Evolutionary conservation across 495 filamentous ascomycete species (phyloP).

Genomic region (Tuber indicum): DNA sequence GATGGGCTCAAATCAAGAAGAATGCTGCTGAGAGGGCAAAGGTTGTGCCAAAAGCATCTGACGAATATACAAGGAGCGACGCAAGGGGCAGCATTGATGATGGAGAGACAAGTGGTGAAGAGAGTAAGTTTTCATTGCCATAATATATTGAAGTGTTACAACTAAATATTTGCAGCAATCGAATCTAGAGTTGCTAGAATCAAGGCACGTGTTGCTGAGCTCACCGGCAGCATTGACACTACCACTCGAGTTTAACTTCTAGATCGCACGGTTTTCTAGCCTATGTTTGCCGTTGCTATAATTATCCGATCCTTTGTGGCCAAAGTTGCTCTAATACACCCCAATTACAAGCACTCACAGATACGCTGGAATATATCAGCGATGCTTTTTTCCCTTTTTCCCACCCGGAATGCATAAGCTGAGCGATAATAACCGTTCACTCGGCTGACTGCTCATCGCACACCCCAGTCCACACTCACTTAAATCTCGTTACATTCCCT

Average conservation of each 20-base stretch:
- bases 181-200: conserved; percentile 94
- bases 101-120: conserved; percentile 85
- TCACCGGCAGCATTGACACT: conserved; percentile 74
- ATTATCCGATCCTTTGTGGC: background rate
- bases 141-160: background rate
- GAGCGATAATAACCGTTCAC: background rate
- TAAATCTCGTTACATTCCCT: background rate
- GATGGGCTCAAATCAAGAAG: conserved; percentile 93
- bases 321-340: background rate
- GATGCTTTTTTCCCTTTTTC: background rate
- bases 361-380: background rate
- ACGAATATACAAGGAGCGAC: conserved; percentile 39
- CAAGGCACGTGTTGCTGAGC: conserved; percentile 90
- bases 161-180: conserved; percentile 56
- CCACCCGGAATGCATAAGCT: background rate
- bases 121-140: conserved; percentile 60
- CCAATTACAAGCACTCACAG: background rate
- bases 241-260: conserved; percentile 23
- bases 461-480: background rate
- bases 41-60: conserved; percentile 29
- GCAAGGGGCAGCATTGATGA: conserved; percentile 55
- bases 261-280: background rate
- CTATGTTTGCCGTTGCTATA: background rate
- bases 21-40: conserved; percentile 76
- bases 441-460: background rate